Percentiles rank a stretch among this genome's conserved stretches.
These are phyloP conservation scores for Fusarium circinatum DNA, from an alignment of 2,329 filamentous ascomycete species.

Conservation along the genomic window DNA sequence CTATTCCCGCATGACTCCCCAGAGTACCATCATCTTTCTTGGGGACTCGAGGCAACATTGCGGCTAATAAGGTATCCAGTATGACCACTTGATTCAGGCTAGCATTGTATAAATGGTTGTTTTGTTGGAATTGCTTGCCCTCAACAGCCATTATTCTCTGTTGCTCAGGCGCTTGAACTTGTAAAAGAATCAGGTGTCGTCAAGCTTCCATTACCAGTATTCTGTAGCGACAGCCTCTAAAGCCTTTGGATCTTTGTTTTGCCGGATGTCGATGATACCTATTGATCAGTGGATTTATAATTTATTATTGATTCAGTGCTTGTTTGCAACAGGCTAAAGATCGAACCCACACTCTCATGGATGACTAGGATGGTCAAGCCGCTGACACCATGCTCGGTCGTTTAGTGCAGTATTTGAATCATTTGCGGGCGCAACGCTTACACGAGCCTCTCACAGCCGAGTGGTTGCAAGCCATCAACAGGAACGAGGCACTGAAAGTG, in stretches of 20 bases:
- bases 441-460: conserved; percentile 37
- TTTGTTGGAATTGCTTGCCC: not conserved
- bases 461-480: conserved; percentile 31
- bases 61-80: not conserved
- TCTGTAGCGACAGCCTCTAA: not conserved
- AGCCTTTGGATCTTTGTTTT: conserved; percentile 33
- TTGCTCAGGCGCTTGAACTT: not conserved
- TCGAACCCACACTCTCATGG: conserved; percentile 27
- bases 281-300: conserved; percentile 12
- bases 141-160: not conserved
- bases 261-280: conserved; percentile 1
- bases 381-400: conserved; percentile 42
- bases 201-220: not conserved
- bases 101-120: not conserved
- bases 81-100: not conserved
- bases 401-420: conserved; percentile 41
- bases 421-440: conserved; percentile 43
- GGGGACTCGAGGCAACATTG: not conserved
- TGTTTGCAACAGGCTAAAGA: conserved; percentile 28
- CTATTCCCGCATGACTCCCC: conserved; percentile 17
- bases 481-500: conserved; percentile 20
- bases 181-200: too few species aligned
- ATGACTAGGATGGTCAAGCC: conserved; percentile 28
- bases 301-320: not conserved
- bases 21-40: not conserved